Evolutionary conservation across 2,329 filamentous ascomycete species (phyloP), one percentile per base, ranked within the genome.

Genomic region (Leptographium lundbergii): DNA sequence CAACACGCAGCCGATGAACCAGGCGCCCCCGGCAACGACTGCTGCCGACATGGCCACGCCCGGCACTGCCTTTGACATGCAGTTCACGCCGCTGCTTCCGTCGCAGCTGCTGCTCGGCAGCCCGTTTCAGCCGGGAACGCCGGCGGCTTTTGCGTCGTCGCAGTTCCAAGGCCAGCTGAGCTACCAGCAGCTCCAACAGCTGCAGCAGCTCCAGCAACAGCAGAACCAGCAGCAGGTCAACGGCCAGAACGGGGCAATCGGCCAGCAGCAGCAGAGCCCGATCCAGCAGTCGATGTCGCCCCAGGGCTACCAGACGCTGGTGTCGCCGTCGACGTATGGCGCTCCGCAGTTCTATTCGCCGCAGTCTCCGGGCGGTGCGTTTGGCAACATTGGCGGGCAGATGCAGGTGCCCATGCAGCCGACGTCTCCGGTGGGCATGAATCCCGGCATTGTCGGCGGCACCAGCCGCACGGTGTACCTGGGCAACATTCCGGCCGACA

Each of bases 401-500:
- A 78, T 70, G 74, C 81, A 85, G 66, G 78, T 70, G 75, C 80
- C 80, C 67, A 76, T 83, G 70, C 78, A 78, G 69, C 85, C 89
- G 45, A 86, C 85, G 48, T 88, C 89, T 19, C 86, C 88, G 11
- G 84, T 92, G 65, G 81, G 85, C 27, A 84, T 91, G 75, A 82
- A 81, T 34, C 84, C 89, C n/a, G 88, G 87, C 54, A 81, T 95
- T 62, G 83, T 95, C 52, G 91, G 89, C 55, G 89, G 91, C 57
- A 96, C 91, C 11, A 97, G 92, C 79, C 85, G 94, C 66, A 99
- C 94, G 4, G 94, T 99, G 51, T 99, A 99, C 70, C 78, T 99
- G 57, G 94, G 94, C 64, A 99, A 99, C 73, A 97, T 99, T 61
- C 94, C 94, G n/a, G 89, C 91, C 29, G 94, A 99, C 75, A 99